Conservation (phyloP, 306 rosid genomes). For the Cucurbita ficifolia region DNA sequence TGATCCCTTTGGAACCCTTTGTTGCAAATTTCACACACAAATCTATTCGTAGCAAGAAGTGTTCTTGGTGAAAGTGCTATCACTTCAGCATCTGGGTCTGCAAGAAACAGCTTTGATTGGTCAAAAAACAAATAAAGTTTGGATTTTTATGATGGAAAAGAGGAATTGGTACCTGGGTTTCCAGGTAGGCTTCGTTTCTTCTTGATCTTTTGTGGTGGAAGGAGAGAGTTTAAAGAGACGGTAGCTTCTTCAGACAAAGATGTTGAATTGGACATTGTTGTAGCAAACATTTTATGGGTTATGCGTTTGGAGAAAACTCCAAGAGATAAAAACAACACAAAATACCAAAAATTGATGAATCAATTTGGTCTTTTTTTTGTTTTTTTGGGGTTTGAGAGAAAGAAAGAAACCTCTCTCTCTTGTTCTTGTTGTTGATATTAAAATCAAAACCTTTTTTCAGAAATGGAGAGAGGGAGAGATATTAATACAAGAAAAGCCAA, state of each 20-base stretch:
- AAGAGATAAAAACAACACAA: slow-evolving; percentile 22
- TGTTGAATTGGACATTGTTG: slow-evolving; percentile 61
- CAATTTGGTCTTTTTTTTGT: slow-evolving; percentile 22
- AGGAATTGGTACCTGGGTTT: slow-evolving; percentile 42
- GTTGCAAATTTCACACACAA: slow-evolving; percentile 68
- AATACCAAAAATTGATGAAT: background rate
- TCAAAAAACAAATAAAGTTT: background rate
- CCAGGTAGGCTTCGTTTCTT: slow-evolving; percentile 87
- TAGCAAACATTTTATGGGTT: slow-evolving; percentile 27
- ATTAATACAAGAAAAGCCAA: slow-evolving; percentile 8
- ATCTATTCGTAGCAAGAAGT: slow-evolving; percentile 55
- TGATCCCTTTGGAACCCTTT: slow-evolving; percentile 72
- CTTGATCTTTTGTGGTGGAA: slow-evolving; percentile 42
- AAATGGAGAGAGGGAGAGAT: background rate
- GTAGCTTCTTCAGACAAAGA: slow-evolving; percentile 56
- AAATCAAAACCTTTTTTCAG: background rate
- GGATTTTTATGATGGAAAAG: background rate
- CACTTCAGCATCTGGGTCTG: slow-evolving; percentile 46
- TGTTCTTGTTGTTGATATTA: background rate
- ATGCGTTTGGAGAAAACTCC: slow-evolving; percentile 42
- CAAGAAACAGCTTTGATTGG: background rate
- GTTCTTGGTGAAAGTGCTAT: slow-evolving; percentile 55
- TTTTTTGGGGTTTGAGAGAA: slow-evolving; percentile 11
- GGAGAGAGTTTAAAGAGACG: slow-evolving; percentile 13
- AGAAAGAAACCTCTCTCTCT: background rate